phyloP scores from a whole-genome alignment of 164 flowering plant species.

The Annona cherimola region DNA sequence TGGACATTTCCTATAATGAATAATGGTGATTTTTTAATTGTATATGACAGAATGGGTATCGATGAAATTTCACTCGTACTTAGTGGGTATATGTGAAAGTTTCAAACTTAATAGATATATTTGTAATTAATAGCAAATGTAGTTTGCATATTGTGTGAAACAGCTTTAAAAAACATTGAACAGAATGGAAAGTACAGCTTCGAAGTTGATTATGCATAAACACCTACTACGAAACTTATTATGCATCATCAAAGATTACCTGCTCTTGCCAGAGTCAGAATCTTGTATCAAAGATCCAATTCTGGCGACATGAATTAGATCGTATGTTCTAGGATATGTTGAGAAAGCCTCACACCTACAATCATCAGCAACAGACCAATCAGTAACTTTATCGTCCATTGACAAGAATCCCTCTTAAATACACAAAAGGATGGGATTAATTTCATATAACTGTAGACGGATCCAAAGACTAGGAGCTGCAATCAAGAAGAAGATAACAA shows the following conservation, averaged over 20 bases:
- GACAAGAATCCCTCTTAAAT: background rate
- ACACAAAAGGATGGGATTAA: background rate
- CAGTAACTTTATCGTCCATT: background rate
- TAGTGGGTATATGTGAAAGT: too few species aligned
- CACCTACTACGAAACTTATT: too few species aligned
- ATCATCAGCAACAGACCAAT: conserved; percentile 9
- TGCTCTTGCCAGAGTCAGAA: conserved; percentile 47
- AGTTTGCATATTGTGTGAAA: too few species aligned
- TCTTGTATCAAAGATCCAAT: conserved; percentile 63
- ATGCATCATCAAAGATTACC: conserved; percentile 32
- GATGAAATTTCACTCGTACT: too few species aligned
- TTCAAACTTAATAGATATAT: too few species aligned
- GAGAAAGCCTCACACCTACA: conserved; percentile 97
- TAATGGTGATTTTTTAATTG: too few species aligned
- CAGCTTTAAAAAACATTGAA: too few species aligned
- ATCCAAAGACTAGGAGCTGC: background rate
- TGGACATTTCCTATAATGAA: too few species aligned
- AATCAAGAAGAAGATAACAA: background rate
- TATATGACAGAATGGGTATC: too few species aligned
- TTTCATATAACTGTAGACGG: background rate
- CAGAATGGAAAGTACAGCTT: too few species aligned
- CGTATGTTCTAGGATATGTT: conserved; percentile 89
- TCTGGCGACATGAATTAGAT: conserved; percentile 65
- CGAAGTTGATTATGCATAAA: too few species aligned
- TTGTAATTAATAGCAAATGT: too few species aligned